Conservation (phyloP, 169 alveolate species). For the Cryptosporidium ubiquitum region DNA sequence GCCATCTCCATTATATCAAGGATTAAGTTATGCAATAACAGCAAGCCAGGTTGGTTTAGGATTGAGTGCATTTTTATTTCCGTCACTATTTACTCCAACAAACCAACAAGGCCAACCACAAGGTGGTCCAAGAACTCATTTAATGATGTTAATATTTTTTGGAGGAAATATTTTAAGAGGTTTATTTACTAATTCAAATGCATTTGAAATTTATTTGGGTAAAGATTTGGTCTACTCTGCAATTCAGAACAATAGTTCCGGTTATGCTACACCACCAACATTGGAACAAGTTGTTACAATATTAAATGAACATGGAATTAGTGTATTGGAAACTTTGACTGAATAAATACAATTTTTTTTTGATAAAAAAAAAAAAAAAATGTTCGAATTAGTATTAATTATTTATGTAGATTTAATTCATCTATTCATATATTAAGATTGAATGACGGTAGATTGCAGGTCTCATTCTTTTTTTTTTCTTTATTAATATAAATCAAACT, state of each 20-base stretch:
- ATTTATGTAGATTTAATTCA: too few species aligned
- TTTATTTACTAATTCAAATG: slow-evolving; percentile 60
- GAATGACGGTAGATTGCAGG: too few species aligned
- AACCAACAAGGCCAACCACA: slow-evolving; percentile 29
- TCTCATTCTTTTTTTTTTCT: background rate
- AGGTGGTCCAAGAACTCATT: slow-evolving; percentile 66
- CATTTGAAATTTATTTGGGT: slow-evolving; percentile 63
- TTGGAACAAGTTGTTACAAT: slow-evolving; percentile 72
- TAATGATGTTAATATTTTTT: slow-evolving; percentile 53
- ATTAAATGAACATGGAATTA: slow-evolving; percentile 78
- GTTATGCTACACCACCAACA: slow-evolving; percentile 64
- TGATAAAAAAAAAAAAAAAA: too few species aligned
- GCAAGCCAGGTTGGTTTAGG: slow-evolving; percentile 57
- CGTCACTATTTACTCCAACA: slow-evolving; percentile 45
- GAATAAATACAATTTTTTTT: slow-evolving; percentile 25
- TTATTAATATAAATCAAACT: too few species aligned
- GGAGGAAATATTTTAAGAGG: slow-evolving; percentile 57
- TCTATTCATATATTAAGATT: too few species aligned
- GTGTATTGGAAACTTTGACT: slow-evolving; percentile 77
- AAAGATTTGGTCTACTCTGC: slow-evolving; percentile 55
- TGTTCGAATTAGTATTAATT: too few species aligned
- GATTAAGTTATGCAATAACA: slow-evolving; percentile 48
- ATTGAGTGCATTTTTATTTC: slow-evolving; percentile 57
- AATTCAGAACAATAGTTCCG: slow-evolving; percentile 49
- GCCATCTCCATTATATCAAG: slow-evolving; percentile 46